Conservation (phyloP, 73 alveolate genomes). For the Paramecium octaurelia region DNA sequence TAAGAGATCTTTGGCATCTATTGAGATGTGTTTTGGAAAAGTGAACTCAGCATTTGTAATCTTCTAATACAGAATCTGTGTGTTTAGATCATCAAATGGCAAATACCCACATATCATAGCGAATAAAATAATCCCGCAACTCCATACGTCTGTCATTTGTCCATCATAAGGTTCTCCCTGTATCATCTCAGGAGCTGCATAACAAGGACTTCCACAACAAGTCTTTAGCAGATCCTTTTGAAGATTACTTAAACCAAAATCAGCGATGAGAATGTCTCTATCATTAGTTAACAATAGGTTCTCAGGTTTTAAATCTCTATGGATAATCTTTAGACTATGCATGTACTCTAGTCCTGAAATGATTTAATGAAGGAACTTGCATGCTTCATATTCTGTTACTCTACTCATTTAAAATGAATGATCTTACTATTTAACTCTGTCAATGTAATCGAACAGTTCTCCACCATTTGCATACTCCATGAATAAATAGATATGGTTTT, state of each 20-base stretch:
- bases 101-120: constrained; percentile 80
- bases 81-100: constrained; percentile 84
- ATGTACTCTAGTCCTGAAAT: constrained; percentile 72
- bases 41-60: constrained; percentile 42
- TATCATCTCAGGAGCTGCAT: constrained; percentile 98
- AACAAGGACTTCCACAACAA: constrained; percentile 95
- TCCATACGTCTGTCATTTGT: constrained; percentile 74
- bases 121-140: constrained; percentile 81
- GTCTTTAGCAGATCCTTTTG: constrained; percentile 54
- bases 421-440: background rate
- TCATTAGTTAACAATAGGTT: constrained; percentile 45
- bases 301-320: constrained; percentile 71
- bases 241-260: constrained; percentile 65
- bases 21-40: constrained; percentile 61
- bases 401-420: constrained; percentile 47
- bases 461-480: constrained; percentile 97
- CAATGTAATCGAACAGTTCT: constrained; percentile 94
- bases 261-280: constrained; percentile 57
- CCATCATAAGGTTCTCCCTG: constrained; percentile 77
- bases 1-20: constrained; percentile 59
- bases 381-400: constrained; percentile 80
- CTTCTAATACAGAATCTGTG: constrained; percentile 59
- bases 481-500: constrained; percentile 73
- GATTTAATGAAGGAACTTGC: constrained; percentile 77
- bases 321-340: constrained; percentile 50